Evolutionary conservation across 1,139 yeast species (phyloP), one percentile per base, ranked within the genome.

Genomic region (Suhomyces taliae): DNA sequence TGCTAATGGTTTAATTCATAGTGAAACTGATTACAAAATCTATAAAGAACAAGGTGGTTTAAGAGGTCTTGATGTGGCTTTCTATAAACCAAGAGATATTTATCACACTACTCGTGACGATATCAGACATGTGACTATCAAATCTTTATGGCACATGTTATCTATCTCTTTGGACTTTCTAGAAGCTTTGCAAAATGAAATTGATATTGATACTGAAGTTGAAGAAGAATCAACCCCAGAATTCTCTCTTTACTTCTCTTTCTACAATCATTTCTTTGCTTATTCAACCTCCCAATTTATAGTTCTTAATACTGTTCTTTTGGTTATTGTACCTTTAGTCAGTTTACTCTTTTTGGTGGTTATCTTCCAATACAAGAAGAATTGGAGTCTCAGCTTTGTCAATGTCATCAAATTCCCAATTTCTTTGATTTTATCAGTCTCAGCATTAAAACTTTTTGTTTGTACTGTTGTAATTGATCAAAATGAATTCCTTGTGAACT

Each of bases 11-110:
- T 62, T 85, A 37, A 79, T 91, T 39, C 79, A 77, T 45, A 85
- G 95, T 56, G 95, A 90, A 64, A 91, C 97, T 1, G 97, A 91
- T 61, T 91, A 86, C 65, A 81, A 81, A 53, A 82, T 89, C 6
- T 90, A 90, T 61, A 70, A 73, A 44, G 76, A 77, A 44, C 67
- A 77, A 39, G 96, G 95, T 0, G 64, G 64, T 0, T 64, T 88
- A 42, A 78, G 96, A 54, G 98, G 97, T 8, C 76, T 91, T 58
- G 97, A 91, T 64, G 80, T 75, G 50, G 79, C 79, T 1, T 75
- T 75, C 57, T 74, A 65, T 54, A 80, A 78, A 53, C 96, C 97
- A 26, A 78, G 98, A 59, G 83, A 88, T 45, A 68, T 87, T 42
- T 91, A 91, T 58, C 97, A 91, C 60, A 90, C 97, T 1, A 69